Evolutionary conservation across 2,329 filamentous ascomycete genomes (phyloP).

Genomic region (Aotearoamyces nothofagi): DNA sequence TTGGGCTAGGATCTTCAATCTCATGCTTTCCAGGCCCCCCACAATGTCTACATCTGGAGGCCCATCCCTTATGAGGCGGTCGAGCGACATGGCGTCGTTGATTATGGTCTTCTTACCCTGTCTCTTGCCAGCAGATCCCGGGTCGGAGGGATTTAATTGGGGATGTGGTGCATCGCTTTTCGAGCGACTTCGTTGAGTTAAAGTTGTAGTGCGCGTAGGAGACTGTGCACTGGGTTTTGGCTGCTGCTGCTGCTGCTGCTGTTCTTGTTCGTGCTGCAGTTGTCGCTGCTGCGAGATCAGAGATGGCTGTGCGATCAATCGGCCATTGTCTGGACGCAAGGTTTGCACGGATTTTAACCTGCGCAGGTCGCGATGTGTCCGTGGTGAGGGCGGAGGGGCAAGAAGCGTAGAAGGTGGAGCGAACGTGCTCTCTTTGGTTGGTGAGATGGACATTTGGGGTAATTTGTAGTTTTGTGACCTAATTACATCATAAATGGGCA

Average conservation of each 20-base stretch:
- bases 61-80: conserved; percentile 66
- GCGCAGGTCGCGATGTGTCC: not conserved
- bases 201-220: conserved; percentile 15
- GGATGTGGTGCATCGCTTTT: conserved; percentile 66
- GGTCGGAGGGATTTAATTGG: no score
- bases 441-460: no score
- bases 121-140: no score
- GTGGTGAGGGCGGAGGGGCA: not conserved
- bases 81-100: conserved; percentile 47
- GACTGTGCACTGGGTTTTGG: conserved; percentile 8
- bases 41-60: conserved; percentile 56
- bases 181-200: conserved; percentile 38
- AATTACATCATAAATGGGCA: no score
- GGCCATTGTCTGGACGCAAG: not conserved
- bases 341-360: not conserved
- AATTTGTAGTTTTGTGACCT: no score
- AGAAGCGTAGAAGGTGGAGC: no score
- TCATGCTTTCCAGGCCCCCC: conserved; percentile 52
- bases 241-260: conserved; percentile 22
- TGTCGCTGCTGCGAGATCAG: conserved; percentile 49
- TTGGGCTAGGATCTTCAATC: conserved; percentile 59
- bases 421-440: no score
- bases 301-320: conserved; percentile 30
- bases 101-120: no score
- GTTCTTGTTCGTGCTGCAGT: no score